phyloP scores from a whole-genome alignment of 2,329 filamentous ascomycete species.

The Trichoderma sp. region DNA sequence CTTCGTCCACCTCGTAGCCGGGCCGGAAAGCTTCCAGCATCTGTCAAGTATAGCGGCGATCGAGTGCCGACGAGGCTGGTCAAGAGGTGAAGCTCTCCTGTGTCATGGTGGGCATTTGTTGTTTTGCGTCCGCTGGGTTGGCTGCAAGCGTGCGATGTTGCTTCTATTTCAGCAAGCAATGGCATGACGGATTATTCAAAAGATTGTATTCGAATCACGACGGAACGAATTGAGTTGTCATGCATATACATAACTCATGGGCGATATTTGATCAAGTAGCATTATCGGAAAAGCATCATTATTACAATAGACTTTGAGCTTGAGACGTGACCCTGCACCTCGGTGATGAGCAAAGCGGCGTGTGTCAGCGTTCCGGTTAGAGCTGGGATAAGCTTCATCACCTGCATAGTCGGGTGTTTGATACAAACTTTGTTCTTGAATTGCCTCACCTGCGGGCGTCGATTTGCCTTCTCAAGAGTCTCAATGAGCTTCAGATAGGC shows the following conservation, averaged over 20 bases:
- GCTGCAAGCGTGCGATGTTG: neutral
- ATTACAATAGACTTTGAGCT: slow-evolving; percentile 7
- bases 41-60: slow-evolving; percentile 28
- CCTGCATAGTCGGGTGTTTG: slow-evolving; percentile 3
- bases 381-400: neutral
- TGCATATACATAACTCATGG: neutral
- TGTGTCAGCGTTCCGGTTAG: neutral
- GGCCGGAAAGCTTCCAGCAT: slow-evolving; percentile 22
- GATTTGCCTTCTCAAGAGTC: neutral
- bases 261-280: neutral
- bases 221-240: neutral
- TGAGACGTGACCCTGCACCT: slow-evolving; percentile 10
- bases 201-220: neutral
- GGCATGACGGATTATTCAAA: neutral
- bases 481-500: neutral
- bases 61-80: slow-evolving; percentile 28
- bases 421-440: neutral
- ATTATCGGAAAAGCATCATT: neutral
- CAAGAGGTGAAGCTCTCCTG: slow-evolving; percentile 26
- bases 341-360: neutral
- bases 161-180: neutral
- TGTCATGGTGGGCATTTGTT: neutral
- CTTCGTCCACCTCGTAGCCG: slow-evolving; percentile 17
- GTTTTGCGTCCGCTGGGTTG: neutral
- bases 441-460: neutral